A percentile compares a stretch with the other conserved stretches of the same genome.
Evolutionary conservation across 257 asterid species (phyloP).

Genomic region (Solanum infundibuliforme): DNA sequence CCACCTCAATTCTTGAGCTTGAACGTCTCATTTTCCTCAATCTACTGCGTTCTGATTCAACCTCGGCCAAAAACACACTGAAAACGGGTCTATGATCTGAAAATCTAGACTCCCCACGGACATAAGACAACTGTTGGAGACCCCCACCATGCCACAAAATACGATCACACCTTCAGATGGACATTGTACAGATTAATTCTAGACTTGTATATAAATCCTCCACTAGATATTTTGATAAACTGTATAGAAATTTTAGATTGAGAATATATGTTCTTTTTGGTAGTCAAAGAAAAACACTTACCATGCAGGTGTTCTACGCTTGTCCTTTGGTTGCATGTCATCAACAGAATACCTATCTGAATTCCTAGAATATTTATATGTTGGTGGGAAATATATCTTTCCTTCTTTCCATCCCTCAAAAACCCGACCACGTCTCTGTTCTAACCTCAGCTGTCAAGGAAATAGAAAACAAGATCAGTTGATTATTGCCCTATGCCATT

Average conservation of each 20-base stretch:
- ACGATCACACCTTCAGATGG: slow-evolving; percentile 15
- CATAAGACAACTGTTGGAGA: slow-evolving; percentile 12
- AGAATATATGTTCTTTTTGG: neutral
- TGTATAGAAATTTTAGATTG: neutral
- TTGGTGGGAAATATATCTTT: slow-evolving; percentile 23
- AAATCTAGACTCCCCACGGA: slow-evolving; percentile 17
- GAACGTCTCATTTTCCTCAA: slow-evolving; percentile 8
- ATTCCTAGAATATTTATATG: slow-evolving; percentile 21
- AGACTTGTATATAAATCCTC: neutral
- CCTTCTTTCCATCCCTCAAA: slow-evolving; percentile 26
- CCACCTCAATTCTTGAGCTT: slow-evolving; percentile 17
- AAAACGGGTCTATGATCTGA: slow-evolving; percentile 17
- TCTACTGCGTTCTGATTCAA: slow-evolving; percentile 1
- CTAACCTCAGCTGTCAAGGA: slow-evolving; percentile 11
- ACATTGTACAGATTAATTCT: neutral
- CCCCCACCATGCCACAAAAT: slow-evolving; percentile 15
- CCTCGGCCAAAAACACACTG: slow-evolving; percentile 7
- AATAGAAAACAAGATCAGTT: neutral
- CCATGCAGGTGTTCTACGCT: slow-evolving; percentile 26
- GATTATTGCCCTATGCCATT: neutral
- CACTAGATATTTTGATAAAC: neutral
- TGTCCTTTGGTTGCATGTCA: slow-evolving; percentile 16
- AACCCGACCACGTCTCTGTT: slow-evolving; percentile 19
- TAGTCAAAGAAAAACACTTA: neutral
- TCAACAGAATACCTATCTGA: slow-evolving; percentile 24